Evolutionary conservation across 176 grass and related monocot genomes (phyloP), one percentile per base, ranked within the genome.

Genomic region (Triticum timopheevii): DNA sequence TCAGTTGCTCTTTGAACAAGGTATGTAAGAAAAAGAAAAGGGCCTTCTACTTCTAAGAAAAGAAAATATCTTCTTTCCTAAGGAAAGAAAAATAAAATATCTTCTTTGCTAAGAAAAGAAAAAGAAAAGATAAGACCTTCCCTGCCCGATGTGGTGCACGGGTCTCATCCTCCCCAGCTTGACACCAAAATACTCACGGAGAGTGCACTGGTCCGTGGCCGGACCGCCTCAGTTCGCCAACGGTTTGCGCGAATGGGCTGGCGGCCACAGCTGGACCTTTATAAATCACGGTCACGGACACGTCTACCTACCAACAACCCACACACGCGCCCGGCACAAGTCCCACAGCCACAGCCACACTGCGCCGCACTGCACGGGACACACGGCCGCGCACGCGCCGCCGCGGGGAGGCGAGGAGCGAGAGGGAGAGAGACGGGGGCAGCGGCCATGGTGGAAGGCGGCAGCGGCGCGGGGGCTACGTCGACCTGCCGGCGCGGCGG

Each of bases 251-350:
- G 4, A 33, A 54, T 23, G 44, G 73, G 27, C 11, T 76, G 23
- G 73, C 42, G 42, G 72, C 24, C 73, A 50, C 73, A 8, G 24
- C 47, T 52, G 73, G 73, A 67, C 9, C 71, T 27, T 15, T 75
- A 76, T 75, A 76, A 76, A 76, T 50, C 24, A 76, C 44, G 44
- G 73, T 11, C 45, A 31, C 44, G 45, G 45, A 20, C 74, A 56
- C 74, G 27, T 49, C 74, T 77, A 77, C 74, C 47, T 56, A 56
- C 42, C 47, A 25, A 24, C 8, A 76, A 45, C 24, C 45, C 61
- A 24, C 61, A 63, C 47, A 31, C 74, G 47, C 74, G 25, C 74
- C 74, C 74, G 47, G 73, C 73, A 76, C 73, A 76, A 54, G 45
- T 54, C 74, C 74, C 74, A 27, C 0, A 54, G 27, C 45, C n/a